Evolutionary conservation across 2,329 filamentous ascomycete species (phyloP).

Genomic region (Pestalotiopsis sp.): DNA sequence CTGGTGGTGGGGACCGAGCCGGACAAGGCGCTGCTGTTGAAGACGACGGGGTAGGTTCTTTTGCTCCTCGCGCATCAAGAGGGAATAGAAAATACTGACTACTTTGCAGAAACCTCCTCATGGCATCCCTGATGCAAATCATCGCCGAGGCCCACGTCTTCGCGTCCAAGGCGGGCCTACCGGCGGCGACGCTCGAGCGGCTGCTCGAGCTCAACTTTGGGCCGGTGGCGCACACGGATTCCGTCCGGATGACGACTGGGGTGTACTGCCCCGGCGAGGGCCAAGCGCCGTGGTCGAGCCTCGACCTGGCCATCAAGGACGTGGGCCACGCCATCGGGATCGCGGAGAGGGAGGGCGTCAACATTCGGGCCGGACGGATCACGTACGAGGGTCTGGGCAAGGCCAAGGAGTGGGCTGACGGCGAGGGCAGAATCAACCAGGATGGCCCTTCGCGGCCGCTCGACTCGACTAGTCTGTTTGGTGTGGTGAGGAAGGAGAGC

Average conservation of each 20-base stretch:
- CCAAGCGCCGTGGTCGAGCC: conserved; percentile 46
- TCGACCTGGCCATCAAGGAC: conserved; percentile 55
- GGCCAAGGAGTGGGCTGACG: conserved; percentile 35
- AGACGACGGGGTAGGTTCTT: conserved; percentile 44
- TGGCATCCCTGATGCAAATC: conserved; percentile 50
- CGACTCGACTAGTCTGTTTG: conserved; percentile 55
- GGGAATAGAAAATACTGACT: background rate
- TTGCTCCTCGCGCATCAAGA: too few species aligned
- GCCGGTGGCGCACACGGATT: conserved; percentile 38
- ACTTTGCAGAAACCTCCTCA: conserved; percentile 46
- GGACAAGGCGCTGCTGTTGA: conserved; percentile 46
- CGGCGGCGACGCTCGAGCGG: conserved; percentile 40
- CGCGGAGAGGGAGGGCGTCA: conserved; percentile 40
- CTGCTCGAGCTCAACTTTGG: conserved; percentile 45
- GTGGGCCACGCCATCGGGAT: conserved; percentile 49
- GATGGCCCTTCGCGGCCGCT: conserved; percentile 35
- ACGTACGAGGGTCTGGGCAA: conserved; percentile 44
- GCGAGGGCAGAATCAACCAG: conserved; percentile 26
- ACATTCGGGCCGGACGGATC: conserved; percentile 43
- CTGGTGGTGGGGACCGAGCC: conserved; percentile 46
- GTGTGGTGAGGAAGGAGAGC: conserved; percentile 43
- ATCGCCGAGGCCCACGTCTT: conserved; percentile 52
- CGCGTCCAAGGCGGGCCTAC: conserved; percentile 46
- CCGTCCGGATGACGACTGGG: conserved; percentile 38
- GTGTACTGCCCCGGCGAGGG: conserved; percentile 38